Evolutionary conservation across 1,139 yeast species (phyloP).

Genomic region (Candida sp.): DNA sequence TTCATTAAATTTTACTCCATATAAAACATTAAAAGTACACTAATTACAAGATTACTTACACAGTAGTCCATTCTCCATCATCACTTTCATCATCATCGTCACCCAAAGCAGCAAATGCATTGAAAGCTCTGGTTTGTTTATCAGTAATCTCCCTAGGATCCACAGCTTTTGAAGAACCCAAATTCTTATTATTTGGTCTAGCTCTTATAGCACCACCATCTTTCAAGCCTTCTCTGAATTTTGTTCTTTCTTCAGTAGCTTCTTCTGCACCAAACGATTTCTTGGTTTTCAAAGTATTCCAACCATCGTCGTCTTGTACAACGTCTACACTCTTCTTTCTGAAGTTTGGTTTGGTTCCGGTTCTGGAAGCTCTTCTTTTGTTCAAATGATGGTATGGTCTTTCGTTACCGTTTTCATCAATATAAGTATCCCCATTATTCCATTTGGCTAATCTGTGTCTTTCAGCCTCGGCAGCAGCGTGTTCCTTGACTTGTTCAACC

Average conservation of each 20-base stretch:
- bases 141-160: slow-evolving; percentile 72
- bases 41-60: background rate
- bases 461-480: slow-evolving; percentile 31
- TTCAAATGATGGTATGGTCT: slow-evolving; percentile 47
- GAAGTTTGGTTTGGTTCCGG: slow-evolving; percentile 48
- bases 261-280: slow-evolving; percentile 50
- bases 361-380: slow-evolving; percentile 62
- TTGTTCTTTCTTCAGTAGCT: slow-evolving; percentile 42
- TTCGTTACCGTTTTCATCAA: slow-evolving; percentile 47
- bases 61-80: slow-evolving; percentile 2
- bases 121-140: slow-evolving; percentile 61
- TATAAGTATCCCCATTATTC: slow-evolving; percentile 46
- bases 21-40: background rate
- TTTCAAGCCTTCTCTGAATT: slow-evolving; percentile 44
- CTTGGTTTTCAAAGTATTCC: slow-evolving; percentile 57
- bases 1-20: background rate
- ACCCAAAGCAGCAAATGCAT: slow-evolving; percentile 77
- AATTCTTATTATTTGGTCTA: slow-evolving; percentile 70
- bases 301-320: slow-evolving; percentile 69
- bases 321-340: slow-evolving; percentile 59
- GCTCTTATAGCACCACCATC: slow-evolving; percentile 42
- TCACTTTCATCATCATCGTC: slow-evolving; percentile 52
- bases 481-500: slow-evolving; percentile 61
- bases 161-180: slow-evolving; percentile 70
- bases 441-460: slow-evolving; percentile 26